Evolutionary conservation across 176 grass and related monocot species (phyloP).

Genomic region (Triticum turgidum): DNA sequence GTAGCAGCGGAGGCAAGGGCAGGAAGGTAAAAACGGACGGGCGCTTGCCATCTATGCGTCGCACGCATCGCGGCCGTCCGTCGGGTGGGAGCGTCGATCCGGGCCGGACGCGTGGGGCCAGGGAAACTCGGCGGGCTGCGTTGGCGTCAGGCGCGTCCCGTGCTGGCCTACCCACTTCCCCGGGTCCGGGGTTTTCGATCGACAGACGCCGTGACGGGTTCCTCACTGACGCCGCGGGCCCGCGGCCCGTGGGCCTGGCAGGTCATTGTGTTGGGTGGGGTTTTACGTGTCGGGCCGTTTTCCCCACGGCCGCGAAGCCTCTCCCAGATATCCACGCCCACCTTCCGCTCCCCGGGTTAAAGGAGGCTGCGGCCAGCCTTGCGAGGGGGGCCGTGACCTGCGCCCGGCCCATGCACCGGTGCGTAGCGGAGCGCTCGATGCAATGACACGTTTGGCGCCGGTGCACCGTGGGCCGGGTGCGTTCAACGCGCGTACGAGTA

Average conservation of each 20-base stretch:
- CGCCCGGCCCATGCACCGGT: rapidly evolving
- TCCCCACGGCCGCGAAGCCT: neutral
- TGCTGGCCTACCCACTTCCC: conserved; percentile 18
- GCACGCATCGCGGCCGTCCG: neutral
- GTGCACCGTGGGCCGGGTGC: neutral
- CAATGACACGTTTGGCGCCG: neutral
- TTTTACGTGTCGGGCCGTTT: neutral
- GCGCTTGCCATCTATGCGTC: neutral
- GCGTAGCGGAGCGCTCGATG: rapidly evolving
- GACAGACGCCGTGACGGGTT: neutral
- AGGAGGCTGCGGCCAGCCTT: neutral
- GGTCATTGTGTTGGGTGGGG: neutral
- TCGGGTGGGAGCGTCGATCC: no score
- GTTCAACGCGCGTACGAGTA: neutral
- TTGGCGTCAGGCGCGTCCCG: neutral
- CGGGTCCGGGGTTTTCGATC: neutral
- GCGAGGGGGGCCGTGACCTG: neutral
- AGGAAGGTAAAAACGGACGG: neutral
- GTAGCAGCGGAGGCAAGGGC: neutral
- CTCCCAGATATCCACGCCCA: conserved; percentile 22
- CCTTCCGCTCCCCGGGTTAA: neutral
- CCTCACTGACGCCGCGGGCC: neutral
- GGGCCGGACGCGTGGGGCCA: no score
- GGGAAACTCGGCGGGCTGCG: neutral
- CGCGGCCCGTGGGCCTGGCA: rapidly evolving